These are phyloP conservation scores for Gastroboletus turbinatus DNA, from an alignment of 1,284 basidiomycete species.

Conservation along the genomic window DNA sequence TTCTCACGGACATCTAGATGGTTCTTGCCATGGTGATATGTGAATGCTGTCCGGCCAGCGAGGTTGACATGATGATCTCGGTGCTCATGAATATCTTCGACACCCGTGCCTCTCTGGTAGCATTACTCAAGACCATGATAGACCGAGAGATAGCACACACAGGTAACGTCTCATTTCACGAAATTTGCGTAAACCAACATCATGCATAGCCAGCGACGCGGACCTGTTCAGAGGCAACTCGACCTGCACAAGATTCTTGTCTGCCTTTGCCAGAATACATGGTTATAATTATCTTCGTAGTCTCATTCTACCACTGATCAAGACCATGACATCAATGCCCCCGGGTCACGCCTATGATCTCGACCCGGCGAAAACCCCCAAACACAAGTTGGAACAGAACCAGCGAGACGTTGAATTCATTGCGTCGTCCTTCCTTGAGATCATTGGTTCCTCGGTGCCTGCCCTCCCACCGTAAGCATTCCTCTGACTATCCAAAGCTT, in stretches of 20 bases:
- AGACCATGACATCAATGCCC: conserved; percentile 71
- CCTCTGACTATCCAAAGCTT: background rate
- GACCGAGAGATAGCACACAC: conserved; percentile 81
- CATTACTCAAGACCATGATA: conserved; percentile 79
- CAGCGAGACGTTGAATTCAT: conserved; percentile 72
- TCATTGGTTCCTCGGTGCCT: conserved; percentile 71
- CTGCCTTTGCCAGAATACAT: conserved; percentile 81
- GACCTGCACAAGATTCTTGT: conserved; percentile 81
- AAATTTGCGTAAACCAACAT: conserved; percentile 8
- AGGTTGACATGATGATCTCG: conserved; percentile 82
- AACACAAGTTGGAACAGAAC: conserved; percentile 69
- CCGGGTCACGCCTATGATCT: conserved; percentile 77
- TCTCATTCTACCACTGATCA: conserved; percentile 75
- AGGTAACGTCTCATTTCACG: conserved; percentile 42
- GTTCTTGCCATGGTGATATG: conserved; percentile 82
- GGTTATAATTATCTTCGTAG: conserved; percentile 86
- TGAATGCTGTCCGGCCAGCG: conserved; percentile 75
- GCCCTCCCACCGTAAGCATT: conserved; percentile 71
- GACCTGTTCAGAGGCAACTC: conserved; percentile 85
- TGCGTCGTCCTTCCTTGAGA: conserved; percentile 73
- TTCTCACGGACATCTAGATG: conserved; percentile 46
- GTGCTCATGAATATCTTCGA: conserved; percentile 89
- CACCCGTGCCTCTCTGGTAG: conserved; percentile 70
- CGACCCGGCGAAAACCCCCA: conserved; percentile 65
- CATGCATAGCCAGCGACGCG: conserved; percentile 68